A percentile compares a stretch with the other conserved stretches of the same genome.
phyloP scores from a whole-genome alignment of 257 asterid genomes.

The Vinca minor region DNA sequence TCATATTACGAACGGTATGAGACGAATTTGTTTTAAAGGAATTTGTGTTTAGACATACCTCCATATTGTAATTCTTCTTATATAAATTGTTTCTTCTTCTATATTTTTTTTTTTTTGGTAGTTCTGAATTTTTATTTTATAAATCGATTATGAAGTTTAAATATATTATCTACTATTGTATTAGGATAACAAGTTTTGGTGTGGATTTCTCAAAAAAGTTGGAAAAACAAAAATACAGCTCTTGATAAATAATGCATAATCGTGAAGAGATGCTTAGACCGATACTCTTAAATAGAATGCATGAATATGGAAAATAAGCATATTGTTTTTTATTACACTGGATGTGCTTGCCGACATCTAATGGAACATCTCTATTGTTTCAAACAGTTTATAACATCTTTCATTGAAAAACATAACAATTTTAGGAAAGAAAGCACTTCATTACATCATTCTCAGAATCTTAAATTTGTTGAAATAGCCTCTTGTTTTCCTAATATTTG shows the following conservation, averaged over 20 bases:
- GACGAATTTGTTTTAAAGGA: too few species aligned
- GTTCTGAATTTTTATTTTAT: too few species aligned
- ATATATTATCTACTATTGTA: too few species aligned
- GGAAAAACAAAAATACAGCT: not conserved
- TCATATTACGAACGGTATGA: too few species aligned
- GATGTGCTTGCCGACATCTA: not conserved
- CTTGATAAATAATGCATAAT: not conserved
- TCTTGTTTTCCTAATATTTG: not conserved
- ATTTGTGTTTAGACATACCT: too few species aligned
- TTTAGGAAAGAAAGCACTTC: not conserved
- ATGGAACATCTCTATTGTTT: not conserved
- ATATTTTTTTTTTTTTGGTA: too few species aligned
- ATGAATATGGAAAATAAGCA: not conserved
- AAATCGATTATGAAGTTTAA: too few species aligned
- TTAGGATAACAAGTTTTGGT: too few species aligned
- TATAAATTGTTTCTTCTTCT: too few species aligned
- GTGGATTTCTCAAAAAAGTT: not conserved
- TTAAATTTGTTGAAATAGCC: not conserved
- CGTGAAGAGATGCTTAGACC: not conserved
- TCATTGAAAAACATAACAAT: not conserved
- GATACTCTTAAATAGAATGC: not conserved
- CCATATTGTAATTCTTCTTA: too few species aligned
- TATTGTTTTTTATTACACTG: not conserved
- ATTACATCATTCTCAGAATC: not conserved
- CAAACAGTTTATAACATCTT: not conserved